These are phyloP conservation scores for Cladosporium sp. DNA, from an alignment of 2,329 filamentous ascomycete species.

Conservation along the genomic window DNA sequence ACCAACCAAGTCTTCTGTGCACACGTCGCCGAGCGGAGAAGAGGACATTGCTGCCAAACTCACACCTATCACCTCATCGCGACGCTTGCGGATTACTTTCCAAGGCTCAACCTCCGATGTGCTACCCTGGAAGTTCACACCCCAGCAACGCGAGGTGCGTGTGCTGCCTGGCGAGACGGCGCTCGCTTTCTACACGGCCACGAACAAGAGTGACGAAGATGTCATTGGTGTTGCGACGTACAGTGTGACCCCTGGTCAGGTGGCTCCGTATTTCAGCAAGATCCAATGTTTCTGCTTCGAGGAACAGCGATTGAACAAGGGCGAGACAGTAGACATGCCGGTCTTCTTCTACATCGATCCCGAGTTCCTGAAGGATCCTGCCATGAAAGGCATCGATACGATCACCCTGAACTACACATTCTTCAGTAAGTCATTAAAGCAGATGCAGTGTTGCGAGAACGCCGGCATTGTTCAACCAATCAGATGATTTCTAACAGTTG, in stretches of 20 bases:
- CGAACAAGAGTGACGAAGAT: conserved; percentile 78
- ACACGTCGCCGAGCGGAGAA: conserved; percentile 53
- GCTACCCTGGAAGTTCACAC: conserved; percentile 93
- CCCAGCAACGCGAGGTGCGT: conserved; percentile 93
- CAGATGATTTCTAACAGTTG: conserved; percentile 18
- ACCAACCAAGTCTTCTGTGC: conserved; percentile 74
- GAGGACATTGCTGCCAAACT: conserved; percentile 60
- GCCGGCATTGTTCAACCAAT: too few relatives aligned
- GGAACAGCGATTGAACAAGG: conserved; percentile 85
- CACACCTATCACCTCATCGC: conserved; percentile 72
- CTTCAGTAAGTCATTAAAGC: conserved; percentile 67
- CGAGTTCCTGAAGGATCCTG: conserved; percentile 84
- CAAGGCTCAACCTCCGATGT: conserved; percentile 92
- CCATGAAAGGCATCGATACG: conserved; percentile 90
- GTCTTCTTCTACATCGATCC: conserved; percentile 99
- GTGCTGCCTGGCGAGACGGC: conserved; percentile 95
- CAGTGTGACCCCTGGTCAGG: conserved; percentile 91
- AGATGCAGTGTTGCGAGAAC: not conserved
- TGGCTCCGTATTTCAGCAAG: conserved; percentile 97
- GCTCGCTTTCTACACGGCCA: conserved; percentile 94
- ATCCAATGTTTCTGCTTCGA: conserved; percentile 99
- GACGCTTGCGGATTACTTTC: conserved; percentile 91
- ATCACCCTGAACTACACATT: conserved; percentile 97
- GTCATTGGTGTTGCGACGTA: conserved; percentile 98
- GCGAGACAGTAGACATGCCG: conserved; percentile 98